Percentiles rank a stretch among this genome's conserved stretches.
Evolutionary conservation across 306 rosid species (phyloP).

Genomic region (Vigna angularis): DNA sequence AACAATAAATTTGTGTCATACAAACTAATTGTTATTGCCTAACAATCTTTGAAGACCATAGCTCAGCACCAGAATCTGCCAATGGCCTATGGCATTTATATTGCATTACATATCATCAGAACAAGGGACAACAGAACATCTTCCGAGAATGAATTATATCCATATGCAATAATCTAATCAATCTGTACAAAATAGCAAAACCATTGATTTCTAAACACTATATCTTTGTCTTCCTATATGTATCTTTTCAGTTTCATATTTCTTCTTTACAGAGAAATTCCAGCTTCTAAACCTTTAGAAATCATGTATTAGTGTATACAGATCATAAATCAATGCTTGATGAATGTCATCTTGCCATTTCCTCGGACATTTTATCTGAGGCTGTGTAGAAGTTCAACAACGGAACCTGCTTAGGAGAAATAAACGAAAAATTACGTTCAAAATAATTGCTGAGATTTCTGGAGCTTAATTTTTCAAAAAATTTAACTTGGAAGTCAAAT

Average conservation of each 20-base stretch:
- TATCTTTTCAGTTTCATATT: slow-evolving; percentile 47
- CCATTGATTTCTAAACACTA: slow-evolving; percentile 47
- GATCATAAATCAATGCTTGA: slow-evolving; percentile 45
- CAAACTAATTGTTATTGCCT: slow-evolving; percentile 41
- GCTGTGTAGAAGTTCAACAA: slow-evolving; percentile 48
- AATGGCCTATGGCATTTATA: slow-evolving; percentile 33
- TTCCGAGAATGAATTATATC: slow-evolving; percentile 52
- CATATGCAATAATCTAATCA: slow-evolving; percentile 57
- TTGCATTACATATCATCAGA: slow-evolving; percentile 40
- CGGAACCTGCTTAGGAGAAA: slow-evolving; percentile 49
- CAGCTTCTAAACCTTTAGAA: slow-evolving; percentile 56
- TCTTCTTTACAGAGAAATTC: slow-evolving; percentile 64
- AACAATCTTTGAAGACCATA: slow-evolving; percentile 36
- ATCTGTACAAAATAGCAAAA: slow-evolving; percentile 64
- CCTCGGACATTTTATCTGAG: slow-evolving; percentile 45
- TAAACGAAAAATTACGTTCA: slow-evolving; percentile 15
- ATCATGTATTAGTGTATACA: slow-evolving; percentile 35
- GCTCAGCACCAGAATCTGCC: slow-evolving; percentile 43
- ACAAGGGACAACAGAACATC: slow-evolving; percentile 36
- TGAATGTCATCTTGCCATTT: slow-evolving; percentile 42
- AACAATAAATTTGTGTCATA: slow-evolving; percentile 30
- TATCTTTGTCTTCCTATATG: slow-evolving; percentile 47
- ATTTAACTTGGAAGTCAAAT: neutral
- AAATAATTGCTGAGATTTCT: slow-evolving; percentile 30
- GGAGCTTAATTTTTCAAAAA: slow-evolving; percentile 14